phyloP scores from a whole-genome alignment of 306 rosid genomes.

The Sicyos edulis region DNA sequence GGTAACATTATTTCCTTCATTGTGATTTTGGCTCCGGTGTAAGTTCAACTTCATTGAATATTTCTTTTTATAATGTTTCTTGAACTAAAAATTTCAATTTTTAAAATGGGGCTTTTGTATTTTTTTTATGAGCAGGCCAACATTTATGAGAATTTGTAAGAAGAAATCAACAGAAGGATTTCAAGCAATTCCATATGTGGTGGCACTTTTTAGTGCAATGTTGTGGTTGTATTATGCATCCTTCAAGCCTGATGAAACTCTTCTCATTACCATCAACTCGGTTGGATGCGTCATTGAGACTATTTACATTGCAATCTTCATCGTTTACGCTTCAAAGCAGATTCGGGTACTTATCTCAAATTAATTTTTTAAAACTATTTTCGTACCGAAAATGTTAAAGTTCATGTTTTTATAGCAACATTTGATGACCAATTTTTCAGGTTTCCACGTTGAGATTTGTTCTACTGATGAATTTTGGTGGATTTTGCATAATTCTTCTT shows the following conservation, averaged over 20 bases:
- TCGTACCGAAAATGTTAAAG: too few species aligned
- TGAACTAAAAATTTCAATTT: background rate
- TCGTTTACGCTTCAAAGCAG: slow-evolving; percentile 59
- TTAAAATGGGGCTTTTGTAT: background rate
- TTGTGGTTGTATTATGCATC: slow-evolving; percentile 87
- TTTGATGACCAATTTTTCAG: slow-evolving; percentile 26
- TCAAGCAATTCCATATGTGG: slow-evolving; percentile 80
- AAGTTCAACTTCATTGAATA: slow-evolving; percentile 26
- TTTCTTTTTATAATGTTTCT: background rate
- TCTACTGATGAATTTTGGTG: slow-evolving; percentile 55
- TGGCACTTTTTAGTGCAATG: slow-evolving; percentile 81
- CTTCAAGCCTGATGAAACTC: slow-evolving; percentile 54
- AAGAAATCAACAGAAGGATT: slow-evolving; percentile 91
- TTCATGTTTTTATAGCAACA: too few species aligned
- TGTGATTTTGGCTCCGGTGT: slow-evolving; percentile 87
- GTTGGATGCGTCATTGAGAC: slow-evolving; percentile 74
- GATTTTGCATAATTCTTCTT: slow-evolving; percentile 55
- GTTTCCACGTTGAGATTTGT: slow-evolving; percentile 57
- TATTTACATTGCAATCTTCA: slow-evolving; percentile 57
- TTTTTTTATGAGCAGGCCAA: slow-evolving; percentile 39
- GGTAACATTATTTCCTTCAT: slow-evolving; percentile 74
- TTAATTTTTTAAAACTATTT: too few species aligned
- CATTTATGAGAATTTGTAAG: slow-evolving; percentile 59
- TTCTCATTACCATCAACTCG: slow-evolving; percentile 67
- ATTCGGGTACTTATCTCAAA: slow-evolving; percentile 37